phyloP scores from a whole-genome alignment of 345 rosid species.

The Boechera divaricarpa region DNA sequence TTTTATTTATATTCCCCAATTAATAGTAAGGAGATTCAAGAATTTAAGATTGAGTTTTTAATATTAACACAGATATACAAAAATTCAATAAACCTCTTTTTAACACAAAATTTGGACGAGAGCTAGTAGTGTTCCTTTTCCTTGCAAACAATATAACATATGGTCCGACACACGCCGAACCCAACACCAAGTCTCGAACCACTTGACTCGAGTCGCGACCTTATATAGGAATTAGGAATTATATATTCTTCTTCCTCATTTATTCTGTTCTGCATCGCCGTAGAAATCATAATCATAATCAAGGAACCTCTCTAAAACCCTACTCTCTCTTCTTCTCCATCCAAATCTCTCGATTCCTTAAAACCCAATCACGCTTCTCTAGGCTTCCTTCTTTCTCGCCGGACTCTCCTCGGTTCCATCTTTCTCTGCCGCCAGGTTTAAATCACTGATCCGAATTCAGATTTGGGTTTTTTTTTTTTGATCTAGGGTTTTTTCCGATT shows the following conservation, averaged over 20 bases:
- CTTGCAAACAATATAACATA: background rate
- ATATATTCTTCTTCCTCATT: constrained; percentile 14
- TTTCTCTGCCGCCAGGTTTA: constrained; percentile 33
- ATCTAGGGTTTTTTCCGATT: constrained; percentile 29
- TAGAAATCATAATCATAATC: background rate
- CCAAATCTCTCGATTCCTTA: background rate
- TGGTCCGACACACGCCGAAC: background rate
- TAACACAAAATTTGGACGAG: background rate
- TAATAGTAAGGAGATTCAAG: background rate
- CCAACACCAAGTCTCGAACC: background rate
- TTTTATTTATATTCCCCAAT: too few species aligned
- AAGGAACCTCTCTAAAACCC: constrained; percentile 46
- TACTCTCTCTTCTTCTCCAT: constrained; percentile 17
- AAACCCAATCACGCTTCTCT: constrained; percentile 10
- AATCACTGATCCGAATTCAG: background rate
- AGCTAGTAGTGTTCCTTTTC: background rate
- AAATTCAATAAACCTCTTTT: background rate
- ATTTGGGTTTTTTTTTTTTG: constrained; percentile 10
- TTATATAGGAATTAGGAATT: background rate
- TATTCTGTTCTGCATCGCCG: background rate
- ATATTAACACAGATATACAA: background rate
- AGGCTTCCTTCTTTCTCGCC: background rate
- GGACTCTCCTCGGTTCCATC: constrained; percentile 41
- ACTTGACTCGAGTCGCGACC: constrained; percentile 4
- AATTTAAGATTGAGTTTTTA: background rate